Evolutionary conservation across 2,329 filamentous ascomycete genomes (phyloP), one percentile per base, ranked within the genome.

Genomic region (Lachnellula subtilissima): DNA sequence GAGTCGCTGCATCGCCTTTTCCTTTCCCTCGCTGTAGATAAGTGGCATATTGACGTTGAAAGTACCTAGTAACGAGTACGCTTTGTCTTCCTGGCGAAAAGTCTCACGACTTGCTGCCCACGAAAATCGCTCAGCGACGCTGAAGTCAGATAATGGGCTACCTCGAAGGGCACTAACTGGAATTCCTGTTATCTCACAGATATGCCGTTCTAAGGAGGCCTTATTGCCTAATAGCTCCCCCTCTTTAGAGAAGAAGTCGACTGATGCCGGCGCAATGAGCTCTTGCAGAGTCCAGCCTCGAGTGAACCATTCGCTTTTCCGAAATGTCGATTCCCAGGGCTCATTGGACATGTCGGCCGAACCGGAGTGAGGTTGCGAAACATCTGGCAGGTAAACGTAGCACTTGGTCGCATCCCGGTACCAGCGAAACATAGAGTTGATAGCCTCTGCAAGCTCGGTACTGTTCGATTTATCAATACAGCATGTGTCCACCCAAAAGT

Each of bases 11-110:
- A 75, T 71, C 0, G 73, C 69, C 0, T 65, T 67, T 0, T 62
- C 62, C 0, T 17, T 54, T 19, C 71, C 70, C 47, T 75, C 70
- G 1, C 75, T 74, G 48, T 78, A 78, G 0, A 77, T 50, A 4
- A 77, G 60, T 0, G 75, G 70, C 71, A 78, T 76, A 39, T 74
- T 70, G 23, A 78, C 67, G 1, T 67, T 66, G 28, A 78, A 78
- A 0, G 78, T 67, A 0, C 76, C 76, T 3, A 78, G 57, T 0
- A 78, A 63, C 9, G 69, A 76, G 42, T 78, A 78, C 0, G 74
- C 74, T n/a, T 68, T 68, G 40, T 78, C 76, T 53, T 78, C 75
- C 0, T 53, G 4, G 3, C 70, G 55, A 0, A 64, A 68, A 0
- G 74, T 75, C 4, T 64, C 35, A 0, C 75, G 67, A 9, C 59